A percentile compares a stretch with the other conserved stretches of the same genome.
phyloP scores from a whole-genome alignment of 106 monocot species.

The Phalaenopsis equestris region DNA sequence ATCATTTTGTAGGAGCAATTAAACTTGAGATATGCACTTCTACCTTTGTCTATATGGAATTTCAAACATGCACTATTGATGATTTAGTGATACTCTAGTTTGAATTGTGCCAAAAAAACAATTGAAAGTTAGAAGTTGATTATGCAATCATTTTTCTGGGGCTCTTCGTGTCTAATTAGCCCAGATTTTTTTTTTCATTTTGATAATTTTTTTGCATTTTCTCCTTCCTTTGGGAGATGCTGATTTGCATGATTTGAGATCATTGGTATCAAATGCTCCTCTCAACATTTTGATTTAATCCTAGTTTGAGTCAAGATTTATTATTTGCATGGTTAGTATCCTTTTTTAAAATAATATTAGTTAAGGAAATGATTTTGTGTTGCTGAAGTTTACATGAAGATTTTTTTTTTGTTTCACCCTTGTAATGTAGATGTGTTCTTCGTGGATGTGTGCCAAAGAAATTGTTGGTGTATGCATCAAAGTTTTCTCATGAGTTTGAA shows the following conservation, averaged over 20 bases:
- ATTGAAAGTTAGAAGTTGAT: neutral
- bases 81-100: neutral
- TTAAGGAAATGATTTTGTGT: neutral
- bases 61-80: neutral
- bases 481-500: conserved; percentile 92
- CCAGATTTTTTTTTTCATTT: neutral
- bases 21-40: neutral
- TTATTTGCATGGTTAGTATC: neutral
- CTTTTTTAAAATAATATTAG: neutral
- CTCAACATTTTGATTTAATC: conserved; percentile 1
- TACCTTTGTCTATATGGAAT: neutral
- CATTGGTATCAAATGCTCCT: conserved; percentile 1
- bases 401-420: neutral
- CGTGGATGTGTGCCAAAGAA: conserved; percentile 99
- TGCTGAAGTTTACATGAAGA: neutral
- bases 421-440: conserved; percentile 64
- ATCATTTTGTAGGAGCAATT: neutral
- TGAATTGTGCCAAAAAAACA: neutral
- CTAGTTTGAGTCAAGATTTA: neutral
- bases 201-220: neutral
- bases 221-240: neutral
- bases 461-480: conserved; percentile 86
- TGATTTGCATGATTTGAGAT: neutral
- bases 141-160: neutral
- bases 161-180: neutral